A percentile compares a stretch with the other conserved stretches of the same genome.
Evolutionary conservation across 140 eudicot species (phyloP).

Genomic region (Erigeron philadelphicus): DNA sequence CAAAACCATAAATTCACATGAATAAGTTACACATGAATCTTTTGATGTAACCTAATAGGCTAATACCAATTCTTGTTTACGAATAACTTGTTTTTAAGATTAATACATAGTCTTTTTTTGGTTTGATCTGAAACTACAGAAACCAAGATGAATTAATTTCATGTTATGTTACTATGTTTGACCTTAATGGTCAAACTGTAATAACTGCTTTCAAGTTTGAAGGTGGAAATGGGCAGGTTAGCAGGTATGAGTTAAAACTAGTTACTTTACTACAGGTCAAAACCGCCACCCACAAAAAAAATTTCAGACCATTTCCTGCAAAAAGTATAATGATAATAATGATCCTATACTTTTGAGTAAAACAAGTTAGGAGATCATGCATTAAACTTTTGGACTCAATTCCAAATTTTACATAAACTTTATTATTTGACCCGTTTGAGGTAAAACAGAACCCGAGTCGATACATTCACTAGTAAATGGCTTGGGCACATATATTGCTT

Average conservation of each 20-base stretch:
- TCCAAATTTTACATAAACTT: no score
- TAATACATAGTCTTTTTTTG: not conserved
- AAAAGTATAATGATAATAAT: no score
- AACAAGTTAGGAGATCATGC: no score
- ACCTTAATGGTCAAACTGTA: conserved; percentile 11
- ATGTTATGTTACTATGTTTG: conserved; percentile 8
- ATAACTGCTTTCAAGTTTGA: not conserved
- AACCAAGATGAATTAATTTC: no score
- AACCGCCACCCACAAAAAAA: not conserved
- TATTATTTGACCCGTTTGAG: no score
- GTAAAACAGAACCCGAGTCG: no score
- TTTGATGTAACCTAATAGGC: not conserved
- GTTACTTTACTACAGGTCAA: no score
- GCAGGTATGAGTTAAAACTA: not conserved
- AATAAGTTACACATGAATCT: not conserved
- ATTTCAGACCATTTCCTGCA: not conserved
- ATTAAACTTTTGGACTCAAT: no score
- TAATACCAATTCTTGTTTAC: not conserved
- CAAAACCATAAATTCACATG: not conserved
- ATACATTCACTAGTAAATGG: no score
- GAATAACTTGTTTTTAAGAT: not conserved
- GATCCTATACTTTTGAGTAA: no score
- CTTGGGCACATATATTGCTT: not conserved
- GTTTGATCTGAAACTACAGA: no score
- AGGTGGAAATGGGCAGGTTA: not conserved